These are phyloP conservation scores for Picea abies DNA, from an alignment of 83 land plant species.

Conservation along the genomic window DNA sequence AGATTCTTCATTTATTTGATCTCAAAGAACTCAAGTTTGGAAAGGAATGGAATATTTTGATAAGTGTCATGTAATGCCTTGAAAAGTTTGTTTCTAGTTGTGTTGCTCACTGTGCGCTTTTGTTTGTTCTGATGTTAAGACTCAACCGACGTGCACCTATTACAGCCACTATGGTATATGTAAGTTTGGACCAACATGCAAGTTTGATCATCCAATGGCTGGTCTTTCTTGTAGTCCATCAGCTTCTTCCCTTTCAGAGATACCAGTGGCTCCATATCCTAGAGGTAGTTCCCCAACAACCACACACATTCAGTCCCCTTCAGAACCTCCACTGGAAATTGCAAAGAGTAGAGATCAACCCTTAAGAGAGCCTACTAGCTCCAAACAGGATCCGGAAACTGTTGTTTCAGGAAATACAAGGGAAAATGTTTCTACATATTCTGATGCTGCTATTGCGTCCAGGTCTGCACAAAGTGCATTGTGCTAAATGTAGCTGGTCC, in stretches of 20 bases:
- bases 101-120: not conserved
- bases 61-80: not conserved
- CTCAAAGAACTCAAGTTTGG: not conserved
- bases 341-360: conserved; percentile 23
- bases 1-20: not conserved
- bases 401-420: conserved; percentile 15
- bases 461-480: conserved; percentile 18
- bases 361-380: not conserved
- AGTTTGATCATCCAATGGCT: conserved; percentile 47
- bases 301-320: conserved; percentile 19
- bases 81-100: not conserved
- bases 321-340: conserved; percentile 21
- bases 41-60: not conserved
- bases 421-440: conserved; percentile 10
- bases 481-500: conserved; percentile 10
- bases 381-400: conserved; percentile 13
- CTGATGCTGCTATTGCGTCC: conserved; percentile 12
- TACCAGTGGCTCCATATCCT: conserved; percentile 18
- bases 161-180: conserved; percentile 52
- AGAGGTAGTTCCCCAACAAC: conserved; percentile 13
- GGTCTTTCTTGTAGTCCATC: conserved; percentile 24
- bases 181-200: conserved; percentile 59
- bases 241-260: conserved; percentile 17
- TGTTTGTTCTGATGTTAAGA: conserved; percentile 21
- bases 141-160: conserved; percentile 41